Percentiles rank a stretch among this genome's conserved stretches.
phyloP scores from a whole-genome alignment of 2,329 filamentous ascomycete genomes.

The Lachnellula cervina region DNA sequence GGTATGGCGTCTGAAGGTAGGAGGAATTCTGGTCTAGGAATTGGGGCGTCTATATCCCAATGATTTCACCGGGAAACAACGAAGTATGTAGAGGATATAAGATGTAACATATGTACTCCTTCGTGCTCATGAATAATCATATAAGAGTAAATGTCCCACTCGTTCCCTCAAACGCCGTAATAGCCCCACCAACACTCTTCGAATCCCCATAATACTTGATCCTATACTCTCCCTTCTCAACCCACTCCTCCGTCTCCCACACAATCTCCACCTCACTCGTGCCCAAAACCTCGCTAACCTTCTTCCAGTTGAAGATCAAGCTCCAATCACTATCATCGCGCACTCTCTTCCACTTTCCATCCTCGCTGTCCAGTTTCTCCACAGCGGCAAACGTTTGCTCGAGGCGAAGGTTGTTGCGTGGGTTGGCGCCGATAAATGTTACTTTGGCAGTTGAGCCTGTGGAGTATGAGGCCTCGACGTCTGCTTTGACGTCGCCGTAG shows the following conservation, averaged over 20 bases:
- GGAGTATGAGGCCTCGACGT: conserved; percentile 49
- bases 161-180: conserved; percentile 65
- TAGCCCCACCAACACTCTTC: conserved; percentile 58
- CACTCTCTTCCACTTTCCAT: conserved; percentile 57
- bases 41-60: not conserved
- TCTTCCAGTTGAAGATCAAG: conserved; percentile 73
- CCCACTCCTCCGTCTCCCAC: conserved; percentile 69
- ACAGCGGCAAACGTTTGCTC: conserved; percentile 75
- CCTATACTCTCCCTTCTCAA: conserved; percentile 64
- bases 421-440: conserved; percentile 81
- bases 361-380: conserved; percentile 51
- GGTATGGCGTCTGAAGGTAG: not conserved
- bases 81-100: not conserved
- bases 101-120: not conserved
- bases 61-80: not conserved
- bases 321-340: conserved; percentile 78
- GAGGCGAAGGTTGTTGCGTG: conserved; percentile 77
- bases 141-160: conserved; percentile 48
- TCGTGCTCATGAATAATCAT: not conserved
- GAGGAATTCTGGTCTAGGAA: not conserved
- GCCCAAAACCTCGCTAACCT: conserved; percentile 63
- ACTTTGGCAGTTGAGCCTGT: conserved; percentile 59
- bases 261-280: conserved; percentile 72
- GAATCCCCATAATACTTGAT: conserved; percentile 80
- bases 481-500: conserved; percentile 64